Evolutionary conservation across 805 yeast species (phyloP), one percentile per base, ranked within the genome.

Genomic region (Clavispora carvajalis): DNA sequence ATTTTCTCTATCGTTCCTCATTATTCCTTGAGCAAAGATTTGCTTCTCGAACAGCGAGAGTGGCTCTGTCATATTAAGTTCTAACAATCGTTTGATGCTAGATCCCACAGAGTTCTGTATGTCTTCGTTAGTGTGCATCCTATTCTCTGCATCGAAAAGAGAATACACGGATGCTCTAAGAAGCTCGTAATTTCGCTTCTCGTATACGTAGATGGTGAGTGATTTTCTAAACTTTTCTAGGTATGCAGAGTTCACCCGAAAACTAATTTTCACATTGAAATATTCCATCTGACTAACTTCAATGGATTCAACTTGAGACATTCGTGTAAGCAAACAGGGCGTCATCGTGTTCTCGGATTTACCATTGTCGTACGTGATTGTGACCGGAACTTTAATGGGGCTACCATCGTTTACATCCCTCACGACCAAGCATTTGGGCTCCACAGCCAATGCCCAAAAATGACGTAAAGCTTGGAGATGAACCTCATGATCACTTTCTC

Each of bases 361-460:
- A 1, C 80, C 79, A 51, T 69, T 55, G 22, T 62, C 62, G 43
- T 71, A 45, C 30, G 31, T 60, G 42, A 59, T 73, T 49, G 35
- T 66, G 52, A 58, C 77, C 29, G 63, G 74, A 25, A 60, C 69
- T 47, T 74, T 71, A 12, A 78, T 67, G 0, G 88, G 81, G 29
- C 65, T 70, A 4, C 70, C 75, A 0, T 82, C 73, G 16, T 74
- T 76, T 7, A 83, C 79, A 55, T 89, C 88, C 41, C 93, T 71
- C 1, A 83, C 73, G 4, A 85, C 74, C n/a, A 93, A 63, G 57
- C 96, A 88, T 43, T 96, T 67, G 2, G 83, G 83, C 49, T 82
- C 89, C 4, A 84, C 82, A 0, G 95, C 77, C 45, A 93, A 62
- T 1, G 89, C 83, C 97, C 98, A 93, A 48, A 93, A 82, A 58